Evolutionary conservation across 768 basidiomycete species (phyloP), one percentile per base, ranked within the genome.

Genomic region (Lactifluus subvellereus): DNA sequence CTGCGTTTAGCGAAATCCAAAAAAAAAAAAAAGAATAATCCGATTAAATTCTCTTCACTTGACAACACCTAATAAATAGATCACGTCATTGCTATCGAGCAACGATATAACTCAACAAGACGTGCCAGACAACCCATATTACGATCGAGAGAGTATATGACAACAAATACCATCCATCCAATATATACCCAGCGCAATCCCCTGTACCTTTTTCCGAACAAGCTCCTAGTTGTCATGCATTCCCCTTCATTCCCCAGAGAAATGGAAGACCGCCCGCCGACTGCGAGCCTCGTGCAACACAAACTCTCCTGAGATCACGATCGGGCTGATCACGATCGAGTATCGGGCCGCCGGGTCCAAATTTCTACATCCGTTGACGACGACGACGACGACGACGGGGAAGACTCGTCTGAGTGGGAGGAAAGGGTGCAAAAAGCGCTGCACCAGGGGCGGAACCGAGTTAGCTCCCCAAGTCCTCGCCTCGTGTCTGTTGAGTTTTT

Each of bases 301-400:
- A 27, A 33, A 33, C 16, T 27, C 18, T n/a, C 8, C 20, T 9
- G 9, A 45, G 40, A 27, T 48, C 53, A 37, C 20, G 60, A 59
- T 59, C 54, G 47, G 3, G 38, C 2, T 27, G 55, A 62, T 62
- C 61, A 51, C 40, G 61, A 62, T 62, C 61, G 61, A 35, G 18
- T 10, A 11, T 10, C 27, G 27, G 27, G 27, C 2, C 27, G 27
- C 2, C 27, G 27, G 27, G 27, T 27, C 27, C 14, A 11, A 13
- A 4, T 14, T 40, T 40, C 11, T 40, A 40, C 40, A 13, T 40
- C 40, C 40, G 14, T 11, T 40, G 11, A 40, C 33, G 45, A 22
- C 18, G 27, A 27, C 33, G 45, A 22, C 18, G 27, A 27, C 27
- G 27, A 27, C 27, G 27, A 47, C 45, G 45, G 20, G 45, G 45